These are phyloP conservation scores for Globisporangium perplexum DNA, from an alignment of 352 stramenopile genomes.

Conservation along the genomic window DNA sequence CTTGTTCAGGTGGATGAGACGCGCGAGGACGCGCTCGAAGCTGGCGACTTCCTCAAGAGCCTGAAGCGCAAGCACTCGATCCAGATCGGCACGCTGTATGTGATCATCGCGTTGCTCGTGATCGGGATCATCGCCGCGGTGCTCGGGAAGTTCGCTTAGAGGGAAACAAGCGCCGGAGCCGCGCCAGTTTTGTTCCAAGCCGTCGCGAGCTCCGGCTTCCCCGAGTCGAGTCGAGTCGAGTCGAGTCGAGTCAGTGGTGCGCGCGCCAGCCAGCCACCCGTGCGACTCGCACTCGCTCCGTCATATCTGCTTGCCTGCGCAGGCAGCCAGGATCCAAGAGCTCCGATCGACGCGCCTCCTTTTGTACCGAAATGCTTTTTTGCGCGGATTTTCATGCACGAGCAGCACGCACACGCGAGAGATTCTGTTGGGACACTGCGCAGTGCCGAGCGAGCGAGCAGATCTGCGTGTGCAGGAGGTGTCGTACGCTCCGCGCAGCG, in stretches of 20 bases:
- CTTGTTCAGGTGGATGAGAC: conserved; percentile 44
- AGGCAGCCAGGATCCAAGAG: no score
- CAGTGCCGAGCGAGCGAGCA: no score
- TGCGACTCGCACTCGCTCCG: neutral
- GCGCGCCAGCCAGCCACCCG: no score
- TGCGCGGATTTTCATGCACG: neutral
- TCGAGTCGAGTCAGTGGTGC: neutral
- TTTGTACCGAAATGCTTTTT: neutral
- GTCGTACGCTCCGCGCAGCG: no score
- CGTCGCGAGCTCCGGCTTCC: no score
- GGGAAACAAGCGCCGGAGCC: neutral
- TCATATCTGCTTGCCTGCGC: neutral
- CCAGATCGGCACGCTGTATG: conserved; percentile 73
- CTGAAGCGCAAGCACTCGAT: conserved; percentile 72
- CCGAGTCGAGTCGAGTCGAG: neutral
- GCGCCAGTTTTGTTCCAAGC: neutral
- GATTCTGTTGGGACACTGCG: no score
- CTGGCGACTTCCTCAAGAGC: conserved; percentile 56
- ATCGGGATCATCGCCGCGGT: conserved; percentile 62
- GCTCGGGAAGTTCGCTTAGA: conserved; percentile 39
- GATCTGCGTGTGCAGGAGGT: neutral
- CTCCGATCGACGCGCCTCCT: no score
- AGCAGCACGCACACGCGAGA: no score
- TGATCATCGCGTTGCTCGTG: conserved; percentile 57
- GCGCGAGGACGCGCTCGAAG: conserved; percentile 63